These are phyloP conservation scores for Saccharomyces uvarum DNA, from an alignment of 1,139 yeast genomes.

Conservation along the genomic window DNA sequence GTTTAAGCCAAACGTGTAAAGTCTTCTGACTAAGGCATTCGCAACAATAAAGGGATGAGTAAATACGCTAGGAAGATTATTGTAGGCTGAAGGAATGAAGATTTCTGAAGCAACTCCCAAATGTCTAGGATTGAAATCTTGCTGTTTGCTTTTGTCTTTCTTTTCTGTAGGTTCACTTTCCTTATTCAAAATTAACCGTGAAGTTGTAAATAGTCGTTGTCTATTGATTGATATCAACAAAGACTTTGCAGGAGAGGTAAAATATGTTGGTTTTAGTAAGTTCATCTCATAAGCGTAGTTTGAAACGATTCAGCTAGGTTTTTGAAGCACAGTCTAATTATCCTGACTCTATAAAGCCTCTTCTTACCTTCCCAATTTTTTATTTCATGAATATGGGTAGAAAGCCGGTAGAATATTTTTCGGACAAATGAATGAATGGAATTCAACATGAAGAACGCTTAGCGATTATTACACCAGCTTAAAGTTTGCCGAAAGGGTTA, in stretches of 20 bases:
- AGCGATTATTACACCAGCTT: no score
- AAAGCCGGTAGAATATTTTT: conserved; percentile 2
- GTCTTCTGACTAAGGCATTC: conserved; percentile 40
- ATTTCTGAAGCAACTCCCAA: conserved; percentile 43
- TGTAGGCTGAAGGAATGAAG: conserved; percentile 43
- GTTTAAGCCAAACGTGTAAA: conserved; percentile 51
- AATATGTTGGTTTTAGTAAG: not conserved
- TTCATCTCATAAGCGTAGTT: not conserved
- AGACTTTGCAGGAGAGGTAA: not conserved
- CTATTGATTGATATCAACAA: not conserved
- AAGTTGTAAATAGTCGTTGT: not conserved
- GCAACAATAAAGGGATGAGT: conserved; percentile 37
- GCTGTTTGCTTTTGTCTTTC: conserved; percentile 6
- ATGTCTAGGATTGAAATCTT: conserved; percentile 34
- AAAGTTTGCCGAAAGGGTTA: not conserved
- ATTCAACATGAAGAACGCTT: not conserved
- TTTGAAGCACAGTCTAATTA: not conserved
- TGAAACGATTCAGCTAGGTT: not conserved
- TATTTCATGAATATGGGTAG: not conserved
- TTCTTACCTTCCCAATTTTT: not conserved
- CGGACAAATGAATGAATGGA: not conserved
- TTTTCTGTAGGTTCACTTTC: conserved; percentile 2
- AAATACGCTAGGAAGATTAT: conserved; percentile 40
- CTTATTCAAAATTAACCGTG: conserved; percentile 6
- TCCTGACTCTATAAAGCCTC: not conserved